Evolutionary conservation across 768 basidiomycete species (phyloP), one percentile per base, ranked within the genome.

Genomic region (Suillus paluster): DNA sequence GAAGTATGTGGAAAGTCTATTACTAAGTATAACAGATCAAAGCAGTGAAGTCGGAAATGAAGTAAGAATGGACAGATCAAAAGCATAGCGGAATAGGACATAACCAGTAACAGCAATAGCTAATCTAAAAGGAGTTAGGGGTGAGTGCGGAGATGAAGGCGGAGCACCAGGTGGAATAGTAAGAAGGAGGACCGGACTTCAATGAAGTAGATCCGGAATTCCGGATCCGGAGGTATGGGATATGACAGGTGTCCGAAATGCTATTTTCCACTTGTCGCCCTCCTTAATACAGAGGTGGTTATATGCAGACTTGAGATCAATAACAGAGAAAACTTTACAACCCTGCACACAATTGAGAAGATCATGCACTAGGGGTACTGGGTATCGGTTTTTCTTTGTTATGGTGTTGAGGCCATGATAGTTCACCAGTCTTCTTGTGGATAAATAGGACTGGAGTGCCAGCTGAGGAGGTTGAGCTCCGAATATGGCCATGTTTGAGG

Each of bases 251-350:
- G 76, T 80, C 6, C 67, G 58, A 66, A 84, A 82, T 0, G 77
- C 78, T 3, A 80, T 81, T 63, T 82, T 83, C 77, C 74, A 77
- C 66, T 81, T 73, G 59, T 81, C 73, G 0, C 79, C 80, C 19
- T 74, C 70, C 5, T 66, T 63, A 48, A 83, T 77, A 0, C 76
- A 63, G 36, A 82, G 62, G 9, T 73, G 74, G 64, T 75, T 73
- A 64, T 75, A 83, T 2, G 77, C 77, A 48, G 69, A 67, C 27
- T 73, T 72, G 30, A 83, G 73, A 59, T 83, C 78, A 49, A 82
- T 70, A 19, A 73, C 65, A 1, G 71, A 68, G 45, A 75, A 77
- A 1, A 71, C 33, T 15, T 64, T 64, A 49, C 70, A 72, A n/a
- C n/a, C n/a, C n/a, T 68, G 70, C 5, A 73, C 66, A 1, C 44